Base-by-base conservation (phyloP, 768 basidiomycete genomes). In the Gloeophyllum trabeum region DNA sequence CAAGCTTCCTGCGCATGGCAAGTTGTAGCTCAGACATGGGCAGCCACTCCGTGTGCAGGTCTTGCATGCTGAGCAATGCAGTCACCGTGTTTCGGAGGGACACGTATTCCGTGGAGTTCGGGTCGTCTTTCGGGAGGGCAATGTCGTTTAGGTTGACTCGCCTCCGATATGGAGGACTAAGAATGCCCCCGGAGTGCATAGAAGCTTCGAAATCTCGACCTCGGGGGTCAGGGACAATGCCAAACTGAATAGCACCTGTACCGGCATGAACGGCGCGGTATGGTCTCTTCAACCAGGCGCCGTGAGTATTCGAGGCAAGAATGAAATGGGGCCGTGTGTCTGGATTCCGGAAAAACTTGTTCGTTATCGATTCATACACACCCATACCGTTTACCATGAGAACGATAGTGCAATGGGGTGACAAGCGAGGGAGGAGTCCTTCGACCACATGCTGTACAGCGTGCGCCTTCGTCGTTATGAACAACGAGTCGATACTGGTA, bases 371-470 rank as follows among this genome's bases (percentile, higher is more conserved):
- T 43, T 98, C 93, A 58, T 90, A 87, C 6, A 93, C 64, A 7
- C 91, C 94, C 79, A 96, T 86, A 20, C 94, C 94, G 56, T 94
- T 94, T 54, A 94, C 88, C 41, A 97, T 61, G n/a, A 99, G 73
- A 2, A 94, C 86, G 48, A 98, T 79, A 25, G 92, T 94, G 35
- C 81, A 84, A 39, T 71, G 58, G 0, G 70, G 55, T 3, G 70
- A 66, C 16, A 97, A 61, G 14, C 90, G 75, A 10, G 74, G 75
- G 14, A 71, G 60, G 43, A 97, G 71, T 0, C 58, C 54, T 14
- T 60, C 57, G 25, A 99, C 49, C 3, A 82, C 76, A 2, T 58
- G 53, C 3, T 80, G 40, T 3, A 83, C 84, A 6, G 71, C 65
- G 13, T 78, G 69, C 1, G 88, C 82, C 58, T 93, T 94, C 42